These are phyloP conservation scores for Trametopsis cervina DNA, from an alignment of 768 basidiomycete genomes.

Conservation along the genomic window DNA sequence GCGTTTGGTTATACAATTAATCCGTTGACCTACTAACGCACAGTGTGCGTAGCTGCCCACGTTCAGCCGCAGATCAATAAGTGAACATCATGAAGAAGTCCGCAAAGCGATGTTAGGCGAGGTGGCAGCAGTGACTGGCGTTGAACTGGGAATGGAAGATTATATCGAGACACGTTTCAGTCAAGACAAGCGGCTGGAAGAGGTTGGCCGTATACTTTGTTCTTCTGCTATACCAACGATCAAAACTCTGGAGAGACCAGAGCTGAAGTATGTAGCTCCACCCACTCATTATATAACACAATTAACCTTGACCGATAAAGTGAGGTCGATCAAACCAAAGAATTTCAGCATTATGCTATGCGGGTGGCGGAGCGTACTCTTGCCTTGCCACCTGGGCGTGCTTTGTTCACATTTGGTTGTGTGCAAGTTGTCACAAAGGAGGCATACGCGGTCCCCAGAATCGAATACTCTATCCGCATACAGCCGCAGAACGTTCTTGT, in stretches of 20 bases:
- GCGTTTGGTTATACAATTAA: conserved; percentile 16
- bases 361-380: conserved; percentile 83
- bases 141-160: conserved; percentile 65
- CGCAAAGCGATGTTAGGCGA: conserved; percentile 45
- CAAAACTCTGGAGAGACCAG: conserved; percentile 56
- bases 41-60: conserved; percentile 37
- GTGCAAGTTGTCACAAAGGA: conserved; percentile 70
- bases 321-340: conserved; percentile 82
- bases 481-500: conserved; percentile 66
- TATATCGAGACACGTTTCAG: conserved; percentile 85
- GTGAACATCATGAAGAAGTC: conserved; percentile 42
- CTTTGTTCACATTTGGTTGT: conserved; percentile 87
- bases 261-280: conserved; percentile 49
- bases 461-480: conserved; percentile 69
- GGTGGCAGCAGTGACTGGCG: conserved; percentile 54
- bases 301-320: conserved; percentile 36
- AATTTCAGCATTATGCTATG: conserved; percentile 75
- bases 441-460: conserved; percentile 70
- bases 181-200: conserved; percentile 83
- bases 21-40: neutral
- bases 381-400: conserved; percentile 85
- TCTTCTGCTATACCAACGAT: conserved; percentile 68
- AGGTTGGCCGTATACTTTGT: conserved; percentile 86
- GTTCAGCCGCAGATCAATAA: conserved; percentile 43
- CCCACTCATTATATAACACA: conserved; percentile 3